Base-by-base conservation (phyloP, 2,329 filamentous ascomycete species). In the Aspergillus sergii region DNA sequence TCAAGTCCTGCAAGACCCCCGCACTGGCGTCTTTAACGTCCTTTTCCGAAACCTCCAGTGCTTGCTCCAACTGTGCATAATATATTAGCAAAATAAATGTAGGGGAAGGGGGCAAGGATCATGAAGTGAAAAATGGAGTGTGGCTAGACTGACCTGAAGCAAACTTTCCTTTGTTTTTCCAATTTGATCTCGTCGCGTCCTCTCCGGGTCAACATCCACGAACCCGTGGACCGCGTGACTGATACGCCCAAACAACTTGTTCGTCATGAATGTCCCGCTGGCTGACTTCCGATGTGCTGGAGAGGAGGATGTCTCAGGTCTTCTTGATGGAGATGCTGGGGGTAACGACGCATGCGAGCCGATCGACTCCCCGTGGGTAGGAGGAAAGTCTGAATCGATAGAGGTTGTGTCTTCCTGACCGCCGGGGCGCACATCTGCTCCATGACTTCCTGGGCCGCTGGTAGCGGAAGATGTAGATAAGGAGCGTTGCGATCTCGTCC, bases 161-260 rank as follows among this genome's bases (percentile, higher is more conserved):
- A 99, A 88, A 62, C 89, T 92, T 79, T 99, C 95, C 68, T 90
- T 89, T 0, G 95, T 99, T 84, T 97, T 98, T 45, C 94, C 94
- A 70, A 99, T 97, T 67, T 93, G 91, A 76, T 99, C 95, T 59
- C 95, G 87, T 59, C 95, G 86, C 50, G 94, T 97, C 66, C 94
- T 86, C 80, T 99, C 95, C 0, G 95, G 95, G 74, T 99, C 95
- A 48, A 96, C 92, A 75, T 99, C 95, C 1, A 95, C 94, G 72
- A 98, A 94, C 4, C 95, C 95, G 73, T 98, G 93, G 39, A 98
- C 93, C 0, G 95, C 95, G 79, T 99, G 94, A 60, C 92, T 96
- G 66, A 99, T 90, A 12, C 94, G 91, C 0, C 94, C 95, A 76
- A 99, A 98, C 58, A 99, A 93, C 80, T 94, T 89, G 73, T 86